A percentile compares a stretch with the other conserved stretches of the same genome.
These are phyloP conservation scores for Halophytophthora polymorphica DNA, from an alignment of 352 stramenopile species.

Conservation along the genomic window DNA sequence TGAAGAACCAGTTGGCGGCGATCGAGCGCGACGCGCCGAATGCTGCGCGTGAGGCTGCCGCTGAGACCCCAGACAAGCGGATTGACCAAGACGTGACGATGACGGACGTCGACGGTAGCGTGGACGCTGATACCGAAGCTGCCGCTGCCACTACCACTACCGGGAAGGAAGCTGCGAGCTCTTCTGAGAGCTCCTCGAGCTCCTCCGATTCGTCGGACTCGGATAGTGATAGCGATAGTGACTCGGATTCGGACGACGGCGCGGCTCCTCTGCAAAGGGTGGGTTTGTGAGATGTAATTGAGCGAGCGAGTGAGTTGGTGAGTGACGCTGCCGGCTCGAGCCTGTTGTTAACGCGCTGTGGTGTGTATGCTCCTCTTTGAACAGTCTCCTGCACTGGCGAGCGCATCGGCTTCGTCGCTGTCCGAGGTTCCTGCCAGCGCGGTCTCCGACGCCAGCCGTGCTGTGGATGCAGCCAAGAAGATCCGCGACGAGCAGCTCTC, in stretches of 20 bases:
- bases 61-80: constrained; percentile 24
- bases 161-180: constrained; percentile 36
- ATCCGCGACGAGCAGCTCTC: constrained; percentile 64
- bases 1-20: constrained; percentile 74
- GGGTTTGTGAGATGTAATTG: constrained; percentile 65
- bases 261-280: constrained; percentile 81
- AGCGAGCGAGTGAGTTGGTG: constrained; percentile 28
- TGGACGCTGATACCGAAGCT: constrained; percentile 28
- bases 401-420: constrained; percentile 42
- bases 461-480: constrained; percentile 70
- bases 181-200: constrained; percentile 68
- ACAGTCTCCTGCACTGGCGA: constrained; percentile 60
- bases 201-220: constrained; percentile 82
- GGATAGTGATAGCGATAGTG: constrained; percentile 85
- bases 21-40: constrained; percentile 52
- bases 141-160: constrained; percentile 20
- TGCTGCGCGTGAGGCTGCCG: constrained; percentile 1
- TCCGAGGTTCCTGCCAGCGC: constrained; percentile 30
- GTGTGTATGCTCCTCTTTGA: constrained; percentile 18
- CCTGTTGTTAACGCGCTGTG: constrained; percentile 25
- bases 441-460: constrained; percentile 31
- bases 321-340: constrained; percentile 21
- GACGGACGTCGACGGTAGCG: constrained; percentile 33
- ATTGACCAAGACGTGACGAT: constrained; percentile 48
- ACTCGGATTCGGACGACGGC: constrained; percentile 77